Base-by-base conservation (phyloP, 2,329 filamentous ascomycete species). In the Pestalotiopsis sp. region DNA sequence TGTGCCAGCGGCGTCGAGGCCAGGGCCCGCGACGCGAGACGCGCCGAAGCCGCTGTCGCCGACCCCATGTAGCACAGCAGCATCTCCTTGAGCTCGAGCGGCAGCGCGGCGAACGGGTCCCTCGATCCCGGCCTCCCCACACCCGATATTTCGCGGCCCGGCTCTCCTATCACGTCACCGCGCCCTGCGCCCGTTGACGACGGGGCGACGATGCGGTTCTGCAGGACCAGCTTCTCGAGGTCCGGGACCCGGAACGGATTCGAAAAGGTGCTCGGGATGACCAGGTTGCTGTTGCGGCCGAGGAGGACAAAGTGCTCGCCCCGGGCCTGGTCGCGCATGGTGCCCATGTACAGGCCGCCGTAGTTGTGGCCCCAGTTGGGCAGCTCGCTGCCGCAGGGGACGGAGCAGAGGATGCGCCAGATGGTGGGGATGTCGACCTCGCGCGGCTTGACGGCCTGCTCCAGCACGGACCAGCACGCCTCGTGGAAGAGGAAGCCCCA, bases 401-500 rank as follows among this genome's bases (percentile, higher is more conserved):
- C 71, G 11, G 74, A 75, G 25, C 70, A 68, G 36, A 76, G 63
- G 27, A 76, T 68, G 7, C 74, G 69, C 74, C 75, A 76, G 14
- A 76, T 71, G 23, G 69, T 58, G 23, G 67, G 69, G 14, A 76
- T n/a, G 67, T 76, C 64, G 12, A 75, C 72, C 2, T 61, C 61
- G 1, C 65, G 38, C 13, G 74, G 74, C 31, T 64, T 68, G 60
- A 67, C 64, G 2, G 74, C 73, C 69, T 75, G 75, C 45, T 74
- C 73, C 25, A 75, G 57, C 14, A 76, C 61, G 11, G 14, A 27
- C 75, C 75, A 76, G 66, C 75, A 76, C 9, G 75, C 70, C 27
- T 76, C 74, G 63, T 76, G 75, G 36, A 76, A 74, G 6, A 65
- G 52, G 65, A 76, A 76, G 1, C 74, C 73, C 74, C 75, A 76